A percentile compares a stretch with the other conserved stretches of the same genome.
These are phyloP conservation scores for Fagus crenata DNA, from an alignment of 306 rosid species.

Conservation along the genomic window DNA sequence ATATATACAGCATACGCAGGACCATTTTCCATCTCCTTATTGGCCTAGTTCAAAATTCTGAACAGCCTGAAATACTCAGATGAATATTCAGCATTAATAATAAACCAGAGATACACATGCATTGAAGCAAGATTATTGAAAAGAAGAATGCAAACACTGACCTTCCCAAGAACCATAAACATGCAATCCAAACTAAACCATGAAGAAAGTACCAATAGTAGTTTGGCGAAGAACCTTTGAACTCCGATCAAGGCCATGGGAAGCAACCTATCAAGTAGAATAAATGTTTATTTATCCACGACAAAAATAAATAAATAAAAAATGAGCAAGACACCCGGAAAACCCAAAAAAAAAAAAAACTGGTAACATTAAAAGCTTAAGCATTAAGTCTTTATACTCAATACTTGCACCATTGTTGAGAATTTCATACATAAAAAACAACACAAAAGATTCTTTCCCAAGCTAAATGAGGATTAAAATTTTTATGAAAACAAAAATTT, in stretches of 20 bases:
- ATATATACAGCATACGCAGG: constrained; percentile 23
- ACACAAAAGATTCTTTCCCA: background rate
- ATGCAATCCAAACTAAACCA: constrained; percentile 53
- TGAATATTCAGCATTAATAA: constrained; percentile 14
- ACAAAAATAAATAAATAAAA: background rate
- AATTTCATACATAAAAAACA: background rate
- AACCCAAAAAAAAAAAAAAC: background rate
- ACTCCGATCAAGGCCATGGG: constrained; percentile 95
- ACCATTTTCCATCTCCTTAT: constrained; percentile 22
- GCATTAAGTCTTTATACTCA: background rate
- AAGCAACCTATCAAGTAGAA: constrained; percentile 69
- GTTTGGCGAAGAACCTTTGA: constrained; percentile 96
- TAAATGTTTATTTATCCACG: background rate
- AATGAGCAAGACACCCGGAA: background rate
- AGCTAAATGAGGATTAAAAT: constrained; percentile 12
- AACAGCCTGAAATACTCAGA: constrained; percentile 19
- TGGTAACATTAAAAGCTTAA: background rate
- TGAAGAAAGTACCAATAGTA: constrained; percentile 79
- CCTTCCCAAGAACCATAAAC: constrained; percentile 31
- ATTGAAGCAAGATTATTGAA: background rate
- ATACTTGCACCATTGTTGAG: background rate
- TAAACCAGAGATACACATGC: background rate
- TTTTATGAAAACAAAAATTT: constrained; percentile 1
- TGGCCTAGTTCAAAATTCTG: constrained; percentile 29
- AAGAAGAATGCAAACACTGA: background rate